Conservation (phyloP, 2,329 filamentous ascomycete species). For the Arthrobotrys pseudoclavata region DNA sequence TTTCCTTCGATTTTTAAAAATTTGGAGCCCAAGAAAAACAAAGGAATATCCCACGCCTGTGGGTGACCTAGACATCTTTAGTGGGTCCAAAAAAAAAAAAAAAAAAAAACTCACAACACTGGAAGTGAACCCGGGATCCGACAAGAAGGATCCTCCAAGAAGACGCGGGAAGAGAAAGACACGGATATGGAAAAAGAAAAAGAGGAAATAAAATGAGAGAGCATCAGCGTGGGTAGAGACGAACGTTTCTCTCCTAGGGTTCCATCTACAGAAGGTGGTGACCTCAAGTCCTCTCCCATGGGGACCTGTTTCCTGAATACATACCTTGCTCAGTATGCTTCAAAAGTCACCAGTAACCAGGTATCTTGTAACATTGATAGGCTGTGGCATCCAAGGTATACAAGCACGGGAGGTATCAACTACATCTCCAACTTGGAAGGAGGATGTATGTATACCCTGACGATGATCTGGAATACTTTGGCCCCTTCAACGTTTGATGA, state of each 20-base stretch:
- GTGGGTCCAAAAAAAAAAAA: conserved; percentile 61
- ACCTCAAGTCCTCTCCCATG: conserved; percentile 22
- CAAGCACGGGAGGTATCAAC: conserved; percentile 26
- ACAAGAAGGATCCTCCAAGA: conserved; percentile 44
- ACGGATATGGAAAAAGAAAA: conserved; percentile 47
- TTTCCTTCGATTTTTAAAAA: conserved; percentile 20
- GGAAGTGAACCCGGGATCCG: conserved; percentile 61
- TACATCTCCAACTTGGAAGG: conserved; percentile 47
- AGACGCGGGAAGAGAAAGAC: conserved; percentile 52
- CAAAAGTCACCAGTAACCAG: conserved; percentile 39
- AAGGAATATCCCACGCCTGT: conserved; percentile 58
- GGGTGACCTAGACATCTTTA: conserved; percentile 60
- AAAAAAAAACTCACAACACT: conserved; percentile 61
- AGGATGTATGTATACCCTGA: conserved; percentile 34
- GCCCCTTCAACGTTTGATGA: conserved; percentile 4
- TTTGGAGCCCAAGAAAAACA: conserved; percentile 30
- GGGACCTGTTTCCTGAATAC: conserved; percentile 22
- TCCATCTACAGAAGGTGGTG: conserved; percentile 54
- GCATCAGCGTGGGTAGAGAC: conserved; percentile 36
- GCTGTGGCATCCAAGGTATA: conserved; percentile 21
- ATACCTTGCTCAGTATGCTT: conserved; percentile 17
- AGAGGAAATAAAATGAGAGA: conserved; percentile 4
- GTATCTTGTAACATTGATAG: conserved; percentile 37
- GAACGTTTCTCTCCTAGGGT: conserved; percentile 56
- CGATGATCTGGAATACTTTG: conserved; percentile 24